phyloP scores from a whole-genome alignment of 768 basidiomycete species.

The Hysterangium stoloniferum region DNA sequence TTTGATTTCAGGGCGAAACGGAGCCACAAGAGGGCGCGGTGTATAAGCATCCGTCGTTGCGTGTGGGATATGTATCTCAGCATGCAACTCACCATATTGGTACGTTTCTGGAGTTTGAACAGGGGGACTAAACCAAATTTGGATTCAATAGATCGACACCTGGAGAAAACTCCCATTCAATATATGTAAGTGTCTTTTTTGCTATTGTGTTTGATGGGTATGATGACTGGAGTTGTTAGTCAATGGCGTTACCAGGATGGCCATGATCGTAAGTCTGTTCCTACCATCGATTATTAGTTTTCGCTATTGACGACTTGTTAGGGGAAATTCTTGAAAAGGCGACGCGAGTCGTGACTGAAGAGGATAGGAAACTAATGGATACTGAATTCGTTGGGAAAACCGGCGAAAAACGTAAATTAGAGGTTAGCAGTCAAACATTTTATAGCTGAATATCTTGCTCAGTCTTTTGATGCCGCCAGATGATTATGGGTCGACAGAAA shows the following conservation, averaged over 20 bases:
- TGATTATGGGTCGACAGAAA: slow-evolving; percentile 93
- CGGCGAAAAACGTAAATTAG: slow-evolving; percentile 84
- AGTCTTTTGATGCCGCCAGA: slow-evolving; percentile 28
- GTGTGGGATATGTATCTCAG: slow-evolving; percentile 95
- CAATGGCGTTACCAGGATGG: slow-evolving; percentile 99
- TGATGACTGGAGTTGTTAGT: too few relatives aligned
- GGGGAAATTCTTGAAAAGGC: slow-evolving; percentile 88
- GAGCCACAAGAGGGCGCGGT: slow-evolving; percentile 85
- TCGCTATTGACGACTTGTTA: slow-evolving; percentile 22
- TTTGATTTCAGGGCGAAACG: slow-evolving; percentile 66
- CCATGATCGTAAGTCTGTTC: slow-evolving; percentile 70
- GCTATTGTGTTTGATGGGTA: too few relatives aligned
- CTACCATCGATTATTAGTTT: slow-evolving; percentile 12
- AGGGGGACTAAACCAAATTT: background rate
- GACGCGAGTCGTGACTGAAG: slow-evolving; percentile 83
- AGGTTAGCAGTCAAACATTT: slow-evolving; percentile 41
- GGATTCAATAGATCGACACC: slow-evolving; percentile 61
- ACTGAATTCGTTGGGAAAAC: slow-evolving; percentile 87
- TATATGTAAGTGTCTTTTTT: slow-evolving; percentile 51
- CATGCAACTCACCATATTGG: slow-evolving; percentile 97
- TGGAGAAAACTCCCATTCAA: slow-evolving; percentile 93
- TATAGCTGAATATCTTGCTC: slow-evolving; percentile 5
- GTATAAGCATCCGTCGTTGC: slow-evolving; percentile 88
- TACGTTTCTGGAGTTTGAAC: slow-evolving; percentile 23
- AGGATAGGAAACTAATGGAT: slow-evolving; percentile 72